phyloP scores from a whole-genome alignment of 768 basidiomycete genomes.

The Pilatotrama ljubarskyi region DNA sequence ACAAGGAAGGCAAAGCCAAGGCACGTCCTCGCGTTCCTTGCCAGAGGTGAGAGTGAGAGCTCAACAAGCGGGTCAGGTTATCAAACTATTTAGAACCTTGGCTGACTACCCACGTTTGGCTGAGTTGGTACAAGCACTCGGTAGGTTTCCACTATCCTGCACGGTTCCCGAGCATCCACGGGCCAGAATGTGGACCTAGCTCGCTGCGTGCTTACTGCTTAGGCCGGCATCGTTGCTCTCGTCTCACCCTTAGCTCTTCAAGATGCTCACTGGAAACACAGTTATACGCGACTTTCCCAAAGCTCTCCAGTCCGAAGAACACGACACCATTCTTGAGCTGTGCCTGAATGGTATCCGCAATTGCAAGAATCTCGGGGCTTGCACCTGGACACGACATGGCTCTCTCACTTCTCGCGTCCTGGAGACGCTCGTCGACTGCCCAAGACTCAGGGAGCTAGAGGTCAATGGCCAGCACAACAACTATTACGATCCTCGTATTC shows the following conservation, averaged over 20 bases:
- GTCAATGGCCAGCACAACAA: constrained; percentile 64
- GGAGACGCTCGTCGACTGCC: constrained; percentile 45
- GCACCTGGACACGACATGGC: constrained; percentile 81
- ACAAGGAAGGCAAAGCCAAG: constrained; percentile 61
- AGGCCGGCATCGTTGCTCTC: no score
- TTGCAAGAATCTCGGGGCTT: constrained; percentile 59
- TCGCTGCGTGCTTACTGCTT: no score
- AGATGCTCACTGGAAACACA: constrained; percentile 29
- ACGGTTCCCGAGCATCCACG: no score
- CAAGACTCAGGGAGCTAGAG: constrained; percentile 55
- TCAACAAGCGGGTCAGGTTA: constrained; percentile 43
- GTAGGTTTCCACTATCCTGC: no score
- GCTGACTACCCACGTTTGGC: constrained; percentile 57
- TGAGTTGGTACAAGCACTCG: constrained; percentile 54
- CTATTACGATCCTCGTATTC: constrained; percentile 53
- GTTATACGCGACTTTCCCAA: constrained; percentile 79
- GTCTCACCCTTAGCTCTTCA: no score
- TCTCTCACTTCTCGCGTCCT: constrained; percentile 64
- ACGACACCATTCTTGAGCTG: constrained; percentile 38
- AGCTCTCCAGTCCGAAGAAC: constrained; percentile 33
- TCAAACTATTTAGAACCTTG: constrained; percentile 62
- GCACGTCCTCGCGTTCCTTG: constrained; percentile 33
- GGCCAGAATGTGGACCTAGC: no score
- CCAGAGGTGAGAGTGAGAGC: background rate
- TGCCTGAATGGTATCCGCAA: constrained; percentile 57